Evolutionary conservation across 73 alveolate species (phyloP).

Genomic region (Paramecium octaurelia): DNA sequence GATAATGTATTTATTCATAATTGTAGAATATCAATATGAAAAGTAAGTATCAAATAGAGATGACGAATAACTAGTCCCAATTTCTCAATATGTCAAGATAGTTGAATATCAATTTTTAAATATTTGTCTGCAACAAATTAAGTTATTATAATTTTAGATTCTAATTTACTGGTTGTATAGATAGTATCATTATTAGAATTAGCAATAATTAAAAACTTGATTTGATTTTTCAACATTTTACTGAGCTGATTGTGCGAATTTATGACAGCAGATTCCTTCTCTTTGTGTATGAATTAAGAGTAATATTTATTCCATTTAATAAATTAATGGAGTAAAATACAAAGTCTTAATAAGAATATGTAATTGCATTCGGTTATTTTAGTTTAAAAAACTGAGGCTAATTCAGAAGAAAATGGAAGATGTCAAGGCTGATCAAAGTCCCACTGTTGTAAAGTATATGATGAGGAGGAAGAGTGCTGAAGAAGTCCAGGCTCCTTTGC

Average conservation of each 20-base stretch:
- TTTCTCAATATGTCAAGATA: too few relatives aligned
- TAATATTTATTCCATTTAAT: background rate
- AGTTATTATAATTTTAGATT: background rate
- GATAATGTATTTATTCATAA: too few relatives aligned
- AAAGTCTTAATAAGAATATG: background rate
- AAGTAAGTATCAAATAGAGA: too few relatives aligned
- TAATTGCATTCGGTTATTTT: background rate
- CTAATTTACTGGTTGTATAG: background rate
- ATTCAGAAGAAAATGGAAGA: background rate
- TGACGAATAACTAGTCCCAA: too few relatives aligned
- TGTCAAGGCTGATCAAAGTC: conserved; percentile 21
- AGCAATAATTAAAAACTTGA: background rate
- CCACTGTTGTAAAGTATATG: conserved; percentile 8
- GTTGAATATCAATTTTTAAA: too few relatives aligned
- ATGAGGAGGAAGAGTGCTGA: conserved; percentile 14
- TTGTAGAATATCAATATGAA: too few relatives aligned
- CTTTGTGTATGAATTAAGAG: background rate
- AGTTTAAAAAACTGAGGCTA: background rate
- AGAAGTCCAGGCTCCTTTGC: conserved; percentile 22
- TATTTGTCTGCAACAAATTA: background rate
- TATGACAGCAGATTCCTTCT: background rate
- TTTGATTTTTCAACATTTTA: background rate
- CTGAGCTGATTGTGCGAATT: background rate
- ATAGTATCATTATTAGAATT: background rate
- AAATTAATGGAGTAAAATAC: conserved; percentile 1